Percentiles rank a stretch among this genome's conserved stretches.
These are phyloP conservation scores for Eucalyptus pauciflora DNA, from an alignment of 345 rosid genomes.

Conservation along the genomic window DNA sequence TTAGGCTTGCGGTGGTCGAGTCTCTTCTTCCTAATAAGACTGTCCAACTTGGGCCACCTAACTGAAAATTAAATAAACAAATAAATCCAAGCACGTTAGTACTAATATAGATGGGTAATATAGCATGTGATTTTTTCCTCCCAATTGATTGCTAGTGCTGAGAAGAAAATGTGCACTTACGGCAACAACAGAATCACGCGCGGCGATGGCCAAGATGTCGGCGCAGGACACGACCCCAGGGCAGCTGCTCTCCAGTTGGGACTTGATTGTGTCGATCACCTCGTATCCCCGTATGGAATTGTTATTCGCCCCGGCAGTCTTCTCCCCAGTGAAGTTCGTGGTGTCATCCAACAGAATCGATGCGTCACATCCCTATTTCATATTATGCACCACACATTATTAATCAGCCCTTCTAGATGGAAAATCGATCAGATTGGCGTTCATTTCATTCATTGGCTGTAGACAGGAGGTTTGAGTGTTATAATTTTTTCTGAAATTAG, in stretches of 20 bases:
- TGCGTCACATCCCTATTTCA: conserved; percentile 17
- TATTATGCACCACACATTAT: not conserved
- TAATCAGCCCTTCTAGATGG: not conserved
- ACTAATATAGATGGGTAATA: not conserved
- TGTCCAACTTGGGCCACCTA: conserved; percentile 39
- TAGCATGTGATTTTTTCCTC: not conserved
- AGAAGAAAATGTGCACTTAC: not conserved
- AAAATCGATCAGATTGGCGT: not conserved
- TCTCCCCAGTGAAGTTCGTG: conserved; percentile 4
- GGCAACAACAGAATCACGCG: conserved; percentile 14
- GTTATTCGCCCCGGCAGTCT: not conserved
- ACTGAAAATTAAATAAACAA: conserved; percentile 4
- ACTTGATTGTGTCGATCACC: conserved; percentile 12
- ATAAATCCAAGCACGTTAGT: not conserved
- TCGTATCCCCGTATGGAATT: conserved; percentile 17
- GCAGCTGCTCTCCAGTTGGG: conserved; percentile 4
- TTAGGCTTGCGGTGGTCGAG: conserved; percentile 34
- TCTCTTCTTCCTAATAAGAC: conserved; percentile 58
- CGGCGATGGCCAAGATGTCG: conserved; percentile 11
- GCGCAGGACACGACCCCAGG: conserved; percentile 16
- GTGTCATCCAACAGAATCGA: conserved; percentile 14
- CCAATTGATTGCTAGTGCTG: not conserved
- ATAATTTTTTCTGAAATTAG: not conserved
- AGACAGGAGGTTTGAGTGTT: not conserved
- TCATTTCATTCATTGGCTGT: not conserved